A percentile compares a stretch with the other conserved stretches of the same genome.
phyloP scores from a whole-genome alignment of 148 eudicot genomes.

The Rhododendron kiyosumense region DNA sequence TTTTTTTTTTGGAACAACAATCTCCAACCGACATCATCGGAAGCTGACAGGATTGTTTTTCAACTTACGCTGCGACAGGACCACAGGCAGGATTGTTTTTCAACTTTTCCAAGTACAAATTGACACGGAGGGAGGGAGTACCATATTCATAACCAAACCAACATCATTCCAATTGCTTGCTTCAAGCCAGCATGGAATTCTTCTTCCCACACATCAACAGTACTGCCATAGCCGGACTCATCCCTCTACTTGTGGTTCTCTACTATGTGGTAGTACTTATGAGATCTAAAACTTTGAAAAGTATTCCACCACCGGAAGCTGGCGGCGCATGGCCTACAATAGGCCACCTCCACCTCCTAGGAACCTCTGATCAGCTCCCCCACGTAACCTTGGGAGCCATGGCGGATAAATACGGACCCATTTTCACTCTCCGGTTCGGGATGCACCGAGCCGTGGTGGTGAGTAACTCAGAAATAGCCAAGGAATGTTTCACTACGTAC shows the following conservation, averaged over 20 bases:
- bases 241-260: not conserved
- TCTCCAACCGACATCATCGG: too few species aligned
- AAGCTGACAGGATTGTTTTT: accelerated
- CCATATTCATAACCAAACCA: too few species aligned
- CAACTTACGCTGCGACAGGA: too few species aligned
- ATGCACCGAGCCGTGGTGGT: constrained; percentile 3
- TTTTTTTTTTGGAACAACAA: too few species aligned
- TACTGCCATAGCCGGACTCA: not conserved
- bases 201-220: not conserved
- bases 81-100: too few species aligned
- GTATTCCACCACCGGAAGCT: not conserved
- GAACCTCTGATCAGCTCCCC: not conserved
- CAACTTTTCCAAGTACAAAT: too few species aligned
- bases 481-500: constrained; percentile 10
- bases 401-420: constrained; percentile 16
- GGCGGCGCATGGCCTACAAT: constrained; percentile 18
- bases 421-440: constrained; percentile 12
- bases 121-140: too few species aligned
- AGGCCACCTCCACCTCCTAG: constrained; percentile 16
- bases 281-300: not conserved
- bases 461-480: constrained; percentile 1
- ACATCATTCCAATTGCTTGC: too few species aligned
- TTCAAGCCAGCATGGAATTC: not conserved
- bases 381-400: constrained; percentile 13
- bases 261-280: not conserved